These are phyloP conservation scores for Corynascus novoguineensis DNA, from an alignment of 495 filamentous ascomycete species.

Conservation along the genomic window DNA sequence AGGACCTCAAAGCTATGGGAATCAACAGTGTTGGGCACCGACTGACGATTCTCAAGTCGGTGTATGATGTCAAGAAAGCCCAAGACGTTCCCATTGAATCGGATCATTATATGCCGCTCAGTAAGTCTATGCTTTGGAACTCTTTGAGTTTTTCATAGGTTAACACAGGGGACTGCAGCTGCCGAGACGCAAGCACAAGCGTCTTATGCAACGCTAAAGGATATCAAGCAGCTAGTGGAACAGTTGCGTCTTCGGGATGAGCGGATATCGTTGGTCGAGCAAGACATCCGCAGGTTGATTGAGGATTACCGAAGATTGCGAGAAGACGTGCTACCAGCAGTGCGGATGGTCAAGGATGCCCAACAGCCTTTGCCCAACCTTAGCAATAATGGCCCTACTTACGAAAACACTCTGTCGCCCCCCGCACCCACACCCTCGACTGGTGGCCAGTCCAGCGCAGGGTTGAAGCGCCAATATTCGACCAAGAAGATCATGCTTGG, in stretches of 20 bases:
- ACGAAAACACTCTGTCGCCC: slow-evolving; percentile 48
- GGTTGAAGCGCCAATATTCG: slow-evolving; percentile 76
- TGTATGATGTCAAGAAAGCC: slow-evolving; percentile 91
- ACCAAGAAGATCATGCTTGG: slow-evolving; percentile 86
- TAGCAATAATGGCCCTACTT: slow-evolving; percentile 34
- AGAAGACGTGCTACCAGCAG: slow-evolving; percentile 84
- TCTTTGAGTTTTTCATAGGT: slow-evolving; percentile 4
- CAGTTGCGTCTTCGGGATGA: slow-evolving; percentile 84
- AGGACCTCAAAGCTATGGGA: slow-evolving; percentile 91
- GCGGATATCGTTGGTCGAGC: slow-evolving; percentile 71
- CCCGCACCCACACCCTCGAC: slow-evolving; percentile 48
- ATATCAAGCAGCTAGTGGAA: slow-evolving; percentile 81
- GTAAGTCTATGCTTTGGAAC: slow-evolving; percentile 48
- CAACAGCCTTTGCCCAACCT: slow-evolving; percentile 75
- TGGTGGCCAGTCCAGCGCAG: slow-evolving; percentile 42
- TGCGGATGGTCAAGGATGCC: slow-evolving; percentile 83
- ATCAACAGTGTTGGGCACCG: slow-evolving; percentile 89
- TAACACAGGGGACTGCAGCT: slow-evolving; percentile 47
- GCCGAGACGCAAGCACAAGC: slow-evolving; percentile 83
- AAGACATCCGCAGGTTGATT: slow-evolving; percentile 70
- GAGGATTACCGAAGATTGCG: slow-evolving; percentile 80
- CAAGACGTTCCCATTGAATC: slow-evolving; percentile 85
- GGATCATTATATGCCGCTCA: slow-evolving; percentile 89
- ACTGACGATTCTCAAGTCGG: slow-evolving; percentile 86
- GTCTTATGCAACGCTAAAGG: slow-evolving; percentile 80